Evolutionary conservation across 1,139 yeast genomes (phyloP).

Genomic region (Geotrichum bryndzae): DNA sequence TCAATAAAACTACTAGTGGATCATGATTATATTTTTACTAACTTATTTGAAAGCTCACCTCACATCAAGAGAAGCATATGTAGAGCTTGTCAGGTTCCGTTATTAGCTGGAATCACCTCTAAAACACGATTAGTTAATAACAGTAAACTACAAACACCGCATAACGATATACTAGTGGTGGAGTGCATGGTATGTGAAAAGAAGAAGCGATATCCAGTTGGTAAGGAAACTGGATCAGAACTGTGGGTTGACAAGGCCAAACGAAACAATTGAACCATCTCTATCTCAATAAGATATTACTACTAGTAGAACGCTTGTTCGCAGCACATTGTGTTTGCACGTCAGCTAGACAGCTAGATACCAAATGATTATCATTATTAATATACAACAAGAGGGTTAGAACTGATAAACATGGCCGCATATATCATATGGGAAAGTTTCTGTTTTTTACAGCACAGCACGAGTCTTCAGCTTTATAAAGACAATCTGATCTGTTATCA

Average conservation of each 20-base stretch:
- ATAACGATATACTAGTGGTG: slow-evolving; percentile 32
- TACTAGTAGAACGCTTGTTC: background rate
- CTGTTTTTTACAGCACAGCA: too few relatives aligned
- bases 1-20: background rate
- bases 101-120: slow-evolving; percentile 46
- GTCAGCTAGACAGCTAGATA: too few relatives aligned
- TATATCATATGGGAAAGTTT: too few relatives aligned
- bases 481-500: background rate
- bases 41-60: slow-evolving; percentile 38
- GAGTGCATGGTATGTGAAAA: slow-evolving; percentile 37
- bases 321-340: background rate
- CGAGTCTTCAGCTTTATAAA: background rate
- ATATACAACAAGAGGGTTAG: too few relatives aligned
- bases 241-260: slow-evolving; percentile 26
- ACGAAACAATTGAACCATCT: background rate
- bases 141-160: slow-evolving; percentile 27
- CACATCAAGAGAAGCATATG: slow-evolving; percentile 55
- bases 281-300: background rate
- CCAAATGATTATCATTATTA: too few relatives aligned
- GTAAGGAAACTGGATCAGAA: slow-evolving; percentile 32
- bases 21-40: background rate
- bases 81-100: slow-evolving; percentile 48
- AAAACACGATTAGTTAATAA: slow-evolving; percentile 31
- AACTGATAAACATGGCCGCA: background rate
- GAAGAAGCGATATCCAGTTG: slow-evolving; percentile 39